These are phyloP conservation scores for Talaromyces islandicus DNA, from an alignment of 2,329 filamentous ascomycete genomes.

Conservation along the genomic window DNA sequence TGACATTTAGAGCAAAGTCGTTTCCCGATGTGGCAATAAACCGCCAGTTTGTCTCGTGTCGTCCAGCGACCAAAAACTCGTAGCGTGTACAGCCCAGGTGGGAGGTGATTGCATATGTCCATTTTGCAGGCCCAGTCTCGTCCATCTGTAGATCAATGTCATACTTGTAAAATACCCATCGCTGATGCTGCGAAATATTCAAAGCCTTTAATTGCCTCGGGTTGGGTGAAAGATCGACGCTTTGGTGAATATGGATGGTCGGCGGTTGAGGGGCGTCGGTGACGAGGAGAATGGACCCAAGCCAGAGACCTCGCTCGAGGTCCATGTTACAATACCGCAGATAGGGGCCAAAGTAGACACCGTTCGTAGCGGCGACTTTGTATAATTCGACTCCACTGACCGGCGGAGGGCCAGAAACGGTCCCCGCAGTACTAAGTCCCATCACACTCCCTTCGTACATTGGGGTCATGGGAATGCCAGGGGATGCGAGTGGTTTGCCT, in stretches of 20 bases:
- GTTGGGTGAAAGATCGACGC: constrained; percentile 84
- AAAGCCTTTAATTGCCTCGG: constrained; percentile 78
- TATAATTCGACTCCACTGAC: constrained; percentile 88
- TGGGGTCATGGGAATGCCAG: constrained; percentile 74
- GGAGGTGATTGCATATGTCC: constrained; percentile 97
- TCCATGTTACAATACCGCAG: constrained; percentile 97
- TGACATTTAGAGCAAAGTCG: constrained; percentile 85
- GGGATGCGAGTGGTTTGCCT: constrained; percentile 61
- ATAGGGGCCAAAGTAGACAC: constrained; percentile 96
- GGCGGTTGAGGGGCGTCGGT: constrained; percentile 88
- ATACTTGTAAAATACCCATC: constrained; percentile 95
- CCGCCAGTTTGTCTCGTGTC: constrained; percentile 85
- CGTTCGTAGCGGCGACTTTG: constrained; percentile 87
- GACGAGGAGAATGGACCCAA: constrained; percentile 88
- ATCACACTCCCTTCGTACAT: constrained; percentile 72
- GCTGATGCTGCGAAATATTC: constrained; percentile 80
- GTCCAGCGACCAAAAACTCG: constrained; percentile 90
- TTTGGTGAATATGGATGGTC: constrained; percentile 92
- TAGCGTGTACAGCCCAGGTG: constrained; percentile 97
- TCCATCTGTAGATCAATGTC: constrained; percentile 87
- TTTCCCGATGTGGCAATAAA: constrained; percentile 96
- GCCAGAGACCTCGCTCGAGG: constrained; percentile 80
- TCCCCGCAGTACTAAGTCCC: constrained; percentile 8
- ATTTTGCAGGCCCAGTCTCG: constrained; percentile 68
- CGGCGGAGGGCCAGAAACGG: constrained; percentile 67